These are phyloP conservation scores for Diversispora epigaea DNA, from an alignment of 192 early-diverging fungal genomes.

Conservation along the genomic window DNA sequence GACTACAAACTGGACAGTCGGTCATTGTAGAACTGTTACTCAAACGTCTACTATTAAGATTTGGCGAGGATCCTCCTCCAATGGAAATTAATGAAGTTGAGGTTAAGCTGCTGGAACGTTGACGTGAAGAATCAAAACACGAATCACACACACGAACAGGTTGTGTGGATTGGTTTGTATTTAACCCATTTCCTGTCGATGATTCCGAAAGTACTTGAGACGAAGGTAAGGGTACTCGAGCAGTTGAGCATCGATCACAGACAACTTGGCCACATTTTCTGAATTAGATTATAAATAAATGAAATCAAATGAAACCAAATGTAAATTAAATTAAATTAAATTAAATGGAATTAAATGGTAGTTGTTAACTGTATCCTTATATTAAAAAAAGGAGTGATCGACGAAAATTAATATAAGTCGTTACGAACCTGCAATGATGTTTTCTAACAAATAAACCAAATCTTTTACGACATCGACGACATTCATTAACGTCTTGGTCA, in stretches of 20 bases:
- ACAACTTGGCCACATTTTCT: too few species aligned
- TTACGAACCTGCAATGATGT: conserved; percentile 77
- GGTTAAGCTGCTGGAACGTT: conserved; percentile 13
- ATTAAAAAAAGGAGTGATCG: not conserved
- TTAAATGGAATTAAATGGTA: not conserved
- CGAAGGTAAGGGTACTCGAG: not conserved
- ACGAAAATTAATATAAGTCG: not conserved
- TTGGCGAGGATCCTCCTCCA: not conserved
- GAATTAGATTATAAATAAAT: not conserved
- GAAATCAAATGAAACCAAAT: not conserved
- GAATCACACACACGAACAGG: conserved; percentile 25
- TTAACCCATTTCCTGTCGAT: not conserved
- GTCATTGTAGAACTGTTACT: conserved; percentile 62
- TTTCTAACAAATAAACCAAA: conserved; percentile 79
- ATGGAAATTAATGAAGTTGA: not conserved
- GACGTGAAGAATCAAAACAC: not conserved
- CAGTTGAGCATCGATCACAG: conserved; percentile 7
- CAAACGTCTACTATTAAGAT: conserved; percentile 8
- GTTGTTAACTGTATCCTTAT: not conserved
- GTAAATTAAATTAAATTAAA: too few species aligned
- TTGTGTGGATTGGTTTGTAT: not conserved
- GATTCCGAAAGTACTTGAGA: conserved; percentile 19
- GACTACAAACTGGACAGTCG: conserved; percentile 73
- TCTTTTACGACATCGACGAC: conserved; percentile 63
- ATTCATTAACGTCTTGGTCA: conserved; percentile 66